Evolutionary conservation across 2,329 filamentous ascomycete genomes (phyloP).

Genomic region (Colletotrichum ledebouriae): DNA sequence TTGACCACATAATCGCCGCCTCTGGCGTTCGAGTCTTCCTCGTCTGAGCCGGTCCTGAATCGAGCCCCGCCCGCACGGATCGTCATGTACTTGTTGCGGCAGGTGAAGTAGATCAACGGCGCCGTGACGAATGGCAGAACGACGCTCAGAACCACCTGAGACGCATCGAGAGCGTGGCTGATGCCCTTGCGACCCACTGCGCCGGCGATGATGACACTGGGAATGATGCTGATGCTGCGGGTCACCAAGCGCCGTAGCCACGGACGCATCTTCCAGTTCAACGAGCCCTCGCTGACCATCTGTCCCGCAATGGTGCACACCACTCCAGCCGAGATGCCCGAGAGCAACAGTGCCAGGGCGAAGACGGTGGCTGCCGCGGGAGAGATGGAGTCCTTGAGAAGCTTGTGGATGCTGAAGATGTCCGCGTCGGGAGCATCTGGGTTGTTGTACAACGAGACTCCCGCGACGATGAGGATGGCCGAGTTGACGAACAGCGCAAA

Average conservation of each 20-base stretch:
- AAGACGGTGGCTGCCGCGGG: constrained; percentile 87
- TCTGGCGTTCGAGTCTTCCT: constrained; percentile 40
- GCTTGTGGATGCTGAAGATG: constrained; percentile 84
- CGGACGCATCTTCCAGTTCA: constrained; percentile 80
- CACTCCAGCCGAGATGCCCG: constrained; percentile 84
- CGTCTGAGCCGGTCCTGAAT: constrained; percentile 49
- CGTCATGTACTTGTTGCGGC: constrained; percentile 83
- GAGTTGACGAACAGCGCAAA: constrained; percentile 90
- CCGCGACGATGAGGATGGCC: constrained; percentile 85
- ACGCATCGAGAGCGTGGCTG: constrained; percentile 78
- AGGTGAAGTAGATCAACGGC: constrained; percentile 88
- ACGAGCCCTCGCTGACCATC: constrained; percentile 87
- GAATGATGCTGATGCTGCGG: constrained; percentile 83
- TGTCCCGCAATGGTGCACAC: constrained; percentile 92
- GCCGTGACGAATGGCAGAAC: constrained; percentile 87
- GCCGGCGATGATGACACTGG: constrained; percentile 85
- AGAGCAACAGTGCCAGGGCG: constrained; percentile 83
- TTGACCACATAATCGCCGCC: constrained; percentile 54
- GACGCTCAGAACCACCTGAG: constrained; percentile 82
- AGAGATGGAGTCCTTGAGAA: constrained; percentile 78
- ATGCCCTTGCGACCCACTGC: constrained; percentile 80
- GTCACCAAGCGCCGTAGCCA: constrained; percentile 86
- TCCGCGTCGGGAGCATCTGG: constrained; percentile 75
- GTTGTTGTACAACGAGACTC: constrained; percentile 78
- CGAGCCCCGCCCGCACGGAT: constrained; percentile 63